These are phyloP conservation scores for Xylaria palmicola DNA, from an alignment of 495 filamentous ascomycete genomes.

Conservation along the genomic window DNA sequence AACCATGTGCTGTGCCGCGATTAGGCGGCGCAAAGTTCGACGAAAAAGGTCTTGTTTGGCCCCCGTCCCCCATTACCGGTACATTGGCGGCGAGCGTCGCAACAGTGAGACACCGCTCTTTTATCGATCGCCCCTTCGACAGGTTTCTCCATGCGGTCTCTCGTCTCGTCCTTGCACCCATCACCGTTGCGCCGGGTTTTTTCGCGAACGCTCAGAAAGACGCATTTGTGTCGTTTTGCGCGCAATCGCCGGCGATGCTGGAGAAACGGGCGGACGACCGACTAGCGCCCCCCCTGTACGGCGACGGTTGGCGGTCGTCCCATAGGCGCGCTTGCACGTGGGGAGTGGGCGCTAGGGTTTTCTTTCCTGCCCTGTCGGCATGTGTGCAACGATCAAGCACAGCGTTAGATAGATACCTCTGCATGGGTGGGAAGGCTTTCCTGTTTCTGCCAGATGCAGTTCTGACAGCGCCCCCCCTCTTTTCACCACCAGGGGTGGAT, in stretches of 20 bases:
- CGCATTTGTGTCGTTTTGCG: too few relatives aligned
- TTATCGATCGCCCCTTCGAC: too few relatives aligned
- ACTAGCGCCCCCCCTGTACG: neutral
- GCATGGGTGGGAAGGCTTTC: neutral
- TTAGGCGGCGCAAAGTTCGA: too few relatives aligned
- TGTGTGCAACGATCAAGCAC: neutral
- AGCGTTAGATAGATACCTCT: neutral
- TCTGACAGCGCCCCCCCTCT: neutral
- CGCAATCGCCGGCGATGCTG: neutral
- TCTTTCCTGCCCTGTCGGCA: neutral
- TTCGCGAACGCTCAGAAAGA: too few relatives aligned
- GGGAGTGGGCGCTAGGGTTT: neutral
- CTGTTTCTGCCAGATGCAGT: conserved; percentile 1
- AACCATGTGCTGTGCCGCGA: too few relatives aligned
- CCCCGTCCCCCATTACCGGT: too few relatives aligned
- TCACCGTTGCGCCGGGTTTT: too few relatives aligned
- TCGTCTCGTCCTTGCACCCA: too few relatives aligned
- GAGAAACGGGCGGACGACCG: neutral
- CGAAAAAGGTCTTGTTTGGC: too few relatives aligned
- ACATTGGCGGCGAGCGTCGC: too few relatives aligned
- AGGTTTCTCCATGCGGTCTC: too few relatives aligned
- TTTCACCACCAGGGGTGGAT: neutral
- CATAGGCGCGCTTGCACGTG: conserved; percentile 8
- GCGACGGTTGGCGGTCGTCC: neutral
- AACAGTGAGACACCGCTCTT: too few relatives aligned